Conservation (phyloP, 208 protist genomes). For the Crithidia brevicula region DNA sequence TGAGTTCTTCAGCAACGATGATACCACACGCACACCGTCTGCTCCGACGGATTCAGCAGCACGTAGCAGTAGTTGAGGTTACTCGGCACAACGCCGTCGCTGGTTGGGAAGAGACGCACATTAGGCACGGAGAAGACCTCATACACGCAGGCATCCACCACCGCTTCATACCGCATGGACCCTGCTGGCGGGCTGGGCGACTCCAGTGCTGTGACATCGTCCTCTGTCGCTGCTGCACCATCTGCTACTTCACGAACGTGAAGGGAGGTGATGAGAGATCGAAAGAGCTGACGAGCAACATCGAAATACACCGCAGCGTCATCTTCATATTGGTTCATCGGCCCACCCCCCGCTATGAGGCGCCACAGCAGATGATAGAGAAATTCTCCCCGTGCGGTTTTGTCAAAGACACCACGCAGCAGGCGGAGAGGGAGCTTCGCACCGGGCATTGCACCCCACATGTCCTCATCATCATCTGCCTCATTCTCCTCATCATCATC, state of each 20-base stretch:
- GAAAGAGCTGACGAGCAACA: slow-evolving; percentile 48
- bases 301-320: slow-evolving; percentile 59
- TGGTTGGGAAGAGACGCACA: slow-evolving; percentile 33
- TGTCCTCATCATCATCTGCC: slow-evolving; percentile 41
- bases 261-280: slow-evolving; percentile 45
- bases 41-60: slow-evolving; percentile 47
- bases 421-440: slow-evolving; percentile 26
- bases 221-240: not conserved
- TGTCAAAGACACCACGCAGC: slow-evolving; percentile 36
- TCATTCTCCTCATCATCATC: slow-evolving; percentile 23
- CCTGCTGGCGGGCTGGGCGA: not conserved
- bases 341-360: slow-evolving; percentile 68
- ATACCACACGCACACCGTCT: slow-evolving; percentile 43
- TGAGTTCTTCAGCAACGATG: slow-evolving; percentile 22
- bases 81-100: slow-evolving; percentile 44
- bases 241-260: slow-evolving; percentile 15
- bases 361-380: slow-evolving; percentile 79
- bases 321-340: slow-evolving; percentile 85
- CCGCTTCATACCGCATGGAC: slow-evolving; percentile 20
- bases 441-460: slow-evolving; percentile 23
- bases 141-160: slow-evolving; percentile 40
- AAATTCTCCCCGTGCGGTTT: slow-evolving; percentile 48
- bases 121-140: slow-evolving; percentile 23
- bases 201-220: slow-evolving; percentile 15
- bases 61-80: slow-evolving; percentile 79